Evolutionary conservation across 768 basidiomycete genomes (phyloP), one percentile per base, ranked within the genome.

Genomic region (Hypholoma fasciculare): DNA sequence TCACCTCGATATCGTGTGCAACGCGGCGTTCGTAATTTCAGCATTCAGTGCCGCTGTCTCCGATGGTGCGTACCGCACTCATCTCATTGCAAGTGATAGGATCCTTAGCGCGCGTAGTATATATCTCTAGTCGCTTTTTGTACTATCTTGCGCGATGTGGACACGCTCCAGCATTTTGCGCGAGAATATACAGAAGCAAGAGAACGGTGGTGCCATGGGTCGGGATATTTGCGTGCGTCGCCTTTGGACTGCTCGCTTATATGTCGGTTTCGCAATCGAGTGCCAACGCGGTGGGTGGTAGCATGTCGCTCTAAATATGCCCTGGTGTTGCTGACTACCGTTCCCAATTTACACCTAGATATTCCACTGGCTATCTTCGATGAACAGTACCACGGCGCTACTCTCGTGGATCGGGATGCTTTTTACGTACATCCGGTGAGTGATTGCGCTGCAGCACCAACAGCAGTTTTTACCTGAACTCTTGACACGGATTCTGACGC

Each of bases 1-100:
- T 57, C 73, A 71, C 39, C 73, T 83, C 7, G 77, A 78, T 36
- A 72, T 72, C 60, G 73, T 72, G 58, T 71, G 73, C 64, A 74
- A 75, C 59, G 66, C 49, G 42, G 60, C 60, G 9, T 63, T 63
- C 50, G 65, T 64, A 16, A 23, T 64, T 4, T 62, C 56, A 26
- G 58, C 61, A 16, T 66, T 66, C 54, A 63, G 60, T 50, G 58
- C 63, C 46, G 61, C 56, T 40, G 56, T 59, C 30, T 66, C 63
- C 19, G 63, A 62, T 57, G 61, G 61, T 60, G 39, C 48, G 52
- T 50, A 39, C 39, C 8, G 23, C 26, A 34, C 30, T 7, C 1
- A 0, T 50, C 27, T 49, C 4, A 42, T 17, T 12, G 34, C 30
- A 26, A 9, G 48, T 40, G 34, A 58, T 58, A 44, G 43, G 36